phyloP scores from a whole-genome alignment of 352 stramenopile genomes.

The Peronosclerospora sorghi region DNA sequence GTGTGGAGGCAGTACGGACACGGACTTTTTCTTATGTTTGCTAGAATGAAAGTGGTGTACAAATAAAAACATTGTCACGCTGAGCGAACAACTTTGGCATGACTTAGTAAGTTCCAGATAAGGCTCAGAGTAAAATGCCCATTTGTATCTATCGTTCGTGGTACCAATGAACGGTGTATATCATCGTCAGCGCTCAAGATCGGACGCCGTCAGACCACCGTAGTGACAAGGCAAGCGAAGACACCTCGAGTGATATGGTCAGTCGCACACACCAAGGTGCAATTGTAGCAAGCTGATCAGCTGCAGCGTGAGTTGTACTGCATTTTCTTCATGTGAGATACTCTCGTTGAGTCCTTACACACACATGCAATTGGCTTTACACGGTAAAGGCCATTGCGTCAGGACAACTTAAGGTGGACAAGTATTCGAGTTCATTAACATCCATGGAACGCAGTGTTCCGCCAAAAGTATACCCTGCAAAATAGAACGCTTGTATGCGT shows the following conservation, averaged over 20 bases:
- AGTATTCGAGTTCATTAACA: constrained; percentile 49
- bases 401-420: constrained; percentile 54
- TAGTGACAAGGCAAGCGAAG: constrained; percentile 30
- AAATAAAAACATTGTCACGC: constrained; percentile 8
- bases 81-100: too few relatives aligned
- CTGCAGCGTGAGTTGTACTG: background rate
- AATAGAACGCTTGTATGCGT: constrained; percentile 31
- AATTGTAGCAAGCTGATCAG: constrained; percentile 7
- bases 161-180: constrained; percentile 52
- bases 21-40: too few relatives aligned
- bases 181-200: constrained; percentile 26
- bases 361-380: constrained; percentile 59
- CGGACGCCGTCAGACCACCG: constrained; percentile 24
- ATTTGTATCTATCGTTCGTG: constrained; percentile 26
- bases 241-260: constrained; percentile 49
- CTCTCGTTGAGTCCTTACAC: constrained; percentile 44
- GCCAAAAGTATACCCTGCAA: constrained; percentile 15
- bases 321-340: constrained; percentile 7
- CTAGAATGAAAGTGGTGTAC: constrained; percentile 1
- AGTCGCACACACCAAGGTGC: constrained; percentile 40
- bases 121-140: background rate
- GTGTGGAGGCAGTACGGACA: background rate
- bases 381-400: constrained; percentile 68
- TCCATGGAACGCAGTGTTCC: constrained; percentile 49
- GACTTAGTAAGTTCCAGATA: background rate